Conservation (phyloP, 139 green algal genomes). For the Micractinium sp. region DNA sequence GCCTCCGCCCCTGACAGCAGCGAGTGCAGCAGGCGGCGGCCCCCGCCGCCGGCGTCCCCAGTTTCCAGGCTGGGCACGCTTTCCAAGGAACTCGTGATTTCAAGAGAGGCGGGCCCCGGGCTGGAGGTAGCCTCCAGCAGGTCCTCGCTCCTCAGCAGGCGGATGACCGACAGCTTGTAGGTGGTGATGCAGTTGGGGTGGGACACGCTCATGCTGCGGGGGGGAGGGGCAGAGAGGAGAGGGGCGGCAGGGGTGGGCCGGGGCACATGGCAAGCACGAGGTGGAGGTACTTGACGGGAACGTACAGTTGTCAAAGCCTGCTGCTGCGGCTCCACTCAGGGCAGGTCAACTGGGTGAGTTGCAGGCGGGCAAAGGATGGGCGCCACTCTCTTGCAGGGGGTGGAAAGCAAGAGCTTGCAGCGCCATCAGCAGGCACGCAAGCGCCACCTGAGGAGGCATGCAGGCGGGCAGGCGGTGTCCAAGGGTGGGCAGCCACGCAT, state of each 20-base stretch:
- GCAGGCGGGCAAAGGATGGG: no score
- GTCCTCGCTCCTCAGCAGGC: slow-evolving; percentile 5
- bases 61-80: not conserved
- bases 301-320: no score
- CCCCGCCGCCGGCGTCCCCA: not conserved
- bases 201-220: slow-evolving; percentile 23
- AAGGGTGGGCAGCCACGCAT: not conserved
- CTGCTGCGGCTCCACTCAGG: no score
- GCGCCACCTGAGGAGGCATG: not conserved
- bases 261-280: no score
- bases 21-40: not conserved
- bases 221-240: not conserved
- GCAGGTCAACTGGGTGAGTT: no score
- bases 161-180: slow-evolving; percentile 34
- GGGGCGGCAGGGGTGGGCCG: no score
- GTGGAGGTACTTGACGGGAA: no score
- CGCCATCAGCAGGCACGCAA: no score
- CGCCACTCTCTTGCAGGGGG: no score
- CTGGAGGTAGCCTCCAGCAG: not conserved
- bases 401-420: no score
- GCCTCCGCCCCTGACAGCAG: slow-evolving; percentile 15
- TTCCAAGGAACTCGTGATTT: not conserved
- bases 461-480: not conserved
- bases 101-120: no score
- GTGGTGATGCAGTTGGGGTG: slow-evolving; percentile 40